Base-by-base conservation (phyloP, 768 basidiomycete species). In the Leccinum pellstonianum region DNA sequence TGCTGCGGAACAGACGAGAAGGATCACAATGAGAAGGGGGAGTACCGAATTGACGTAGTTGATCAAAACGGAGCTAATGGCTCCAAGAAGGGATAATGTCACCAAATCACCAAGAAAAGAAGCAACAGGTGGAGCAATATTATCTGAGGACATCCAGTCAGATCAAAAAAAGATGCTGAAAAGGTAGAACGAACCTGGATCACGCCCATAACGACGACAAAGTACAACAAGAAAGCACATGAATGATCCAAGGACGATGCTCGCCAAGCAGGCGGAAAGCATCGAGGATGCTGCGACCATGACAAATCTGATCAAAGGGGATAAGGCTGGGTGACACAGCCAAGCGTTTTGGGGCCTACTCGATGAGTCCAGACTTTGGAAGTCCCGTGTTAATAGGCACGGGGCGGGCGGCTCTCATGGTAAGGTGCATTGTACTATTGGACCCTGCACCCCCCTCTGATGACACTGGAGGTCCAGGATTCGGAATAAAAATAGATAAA, bases 91-190 rank as follows among this genome's bases (percentile, higher is more conserved):
- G 59, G 86, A 81, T 52, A 99, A 84, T 0, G 96, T 96, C 53
- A 98, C 81, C 35, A 99, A 81, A 68, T 98, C 97, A 5, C 97
- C 96, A 2, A 98, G 81, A 66, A 92, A 93, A 3, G 93, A 85
- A 0, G 97, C 97, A 9, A 98, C 81, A 0, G 97, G 95, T 0
- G 97, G 93, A 2, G 95, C 91, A 64, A 98, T 95, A 72, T 99
- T 99, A 70, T 97, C 95, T 93, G 68, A 7, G 48, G 14, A 33
- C 11, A 6, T 3, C 10, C 21, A 41, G 54, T 67, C 17, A 58
- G 27, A 33, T 14, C 15, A 51, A 17, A 35, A 35, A 25, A 21
- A 25, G 37, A 29, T 25, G 5, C 2, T 19, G 52, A 4, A 19
- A 10, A 3, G n/a, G 37, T 15, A 11, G 47, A 33, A 65, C 80